A percentile compares a stretch with the other conserved stretches of the same genome.
phyloP scores from a whole-genome alignment of 306 rosid genomes.

The Luffa acutangula region DNA sequence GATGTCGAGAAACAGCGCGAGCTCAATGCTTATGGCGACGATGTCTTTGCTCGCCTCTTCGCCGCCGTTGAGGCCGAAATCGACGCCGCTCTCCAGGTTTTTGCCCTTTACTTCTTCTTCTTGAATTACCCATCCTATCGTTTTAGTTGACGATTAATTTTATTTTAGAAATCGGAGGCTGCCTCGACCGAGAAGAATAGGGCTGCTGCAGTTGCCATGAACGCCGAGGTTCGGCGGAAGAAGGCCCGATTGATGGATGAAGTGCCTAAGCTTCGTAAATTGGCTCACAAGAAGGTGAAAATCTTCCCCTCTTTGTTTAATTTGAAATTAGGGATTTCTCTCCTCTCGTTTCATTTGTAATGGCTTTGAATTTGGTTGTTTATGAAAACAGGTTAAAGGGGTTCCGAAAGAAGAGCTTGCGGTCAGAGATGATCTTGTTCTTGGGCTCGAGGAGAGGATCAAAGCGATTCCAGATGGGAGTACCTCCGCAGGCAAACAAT shows the following conservation, averaged over 20 bases:
- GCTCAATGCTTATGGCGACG: conserved; percentile 58
- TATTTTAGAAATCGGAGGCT: conserved; percentile 25
- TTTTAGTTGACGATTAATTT: not conserved
- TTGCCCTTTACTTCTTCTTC: not conserved
- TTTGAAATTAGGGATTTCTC: not conserved
- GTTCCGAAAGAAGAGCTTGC: conserved; percentile 52
- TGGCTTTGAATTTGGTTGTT: not conserved
- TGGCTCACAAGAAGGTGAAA: conserved; percentile 55
- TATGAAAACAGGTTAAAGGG: conserved; percentile 60
- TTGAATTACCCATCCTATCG: not conserved
- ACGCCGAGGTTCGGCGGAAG: conserved; percentile 30
- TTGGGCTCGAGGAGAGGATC: conserved; percentile 64
- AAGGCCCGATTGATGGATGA: conserved; percentile 66
- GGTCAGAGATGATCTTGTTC: conserved; percentile 46
- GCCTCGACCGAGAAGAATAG: conserved; percentile 30
- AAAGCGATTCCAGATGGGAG: conserved; percentile 72
- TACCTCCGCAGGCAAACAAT: conserved; percentile 24
- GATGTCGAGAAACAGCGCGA: conserved; percentile 70
- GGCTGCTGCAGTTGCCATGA: conserved; percentile 23
- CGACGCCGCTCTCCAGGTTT: conserved; percentile 35
- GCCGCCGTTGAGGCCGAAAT: conserved; percentile 35
- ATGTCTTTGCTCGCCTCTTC: conserved; percentile 49
- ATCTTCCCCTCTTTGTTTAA: not conserved
- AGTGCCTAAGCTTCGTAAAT: conserved; percentile 59
- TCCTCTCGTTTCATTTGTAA: not conserved